A percentile compares a stretch with the other conserved stretches of the same genome.
These are phyloP conservation scores for Malus hybrid DNA, from an alignment of 331 rosid species.

Conservation along the genomic window DNA sequence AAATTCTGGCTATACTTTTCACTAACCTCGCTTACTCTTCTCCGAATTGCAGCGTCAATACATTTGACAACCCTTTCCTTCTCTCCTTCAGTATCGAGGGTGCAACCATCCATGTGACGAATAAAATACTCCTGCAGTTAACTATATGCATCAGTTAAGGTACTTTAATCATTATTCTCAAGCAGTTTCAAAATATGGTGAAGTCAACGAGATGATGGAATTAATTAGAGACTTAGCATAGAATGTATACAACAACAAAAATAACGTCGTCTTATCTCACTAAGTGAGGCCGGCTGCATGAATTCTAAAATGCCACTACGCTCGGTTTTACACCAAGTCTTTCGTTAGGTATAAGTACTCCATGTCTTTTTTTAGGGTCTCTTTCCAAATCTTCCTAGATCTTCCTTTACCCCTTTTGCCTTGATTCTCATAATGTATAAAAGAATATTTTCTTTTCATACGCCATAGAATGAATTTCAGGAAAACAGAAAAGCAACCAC, in stretches of 20 bases:
- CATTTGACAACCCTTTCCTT: conserved; percentile 80
- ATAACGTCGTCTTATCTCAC: neutral
- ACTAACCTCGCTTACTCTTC: conserved; percentile 89
- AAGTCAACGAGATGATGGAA: neutral
- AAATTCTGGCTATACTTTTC: neutral
- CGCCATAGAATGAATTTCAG: neutral
- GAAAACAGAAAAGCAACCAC: neutral
- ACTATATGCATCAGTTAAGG: conserved; percentile 1
- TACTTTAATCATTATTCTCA: neutral
- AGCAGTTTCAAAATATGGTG: neutral
- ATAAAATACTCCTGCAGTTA: conserved; percentile 59
- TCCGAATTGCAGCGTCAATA: conserved; percentile 76
- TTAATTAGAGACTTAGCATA: neutral
- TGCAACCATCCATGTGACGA: conserved; percentile 87
- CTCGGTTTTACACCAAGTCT: too few species aligned
- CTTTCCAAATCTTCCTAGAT: too few species aligned
- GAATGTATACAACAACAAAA: too few species aligned
- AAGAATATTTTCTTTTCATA: neutral
- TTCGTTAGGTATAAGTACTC: too few species aligned
- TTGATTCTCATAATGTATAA: neutral
- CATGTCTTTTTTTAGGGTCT: too few species aligned
- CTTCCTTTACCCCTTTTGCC: too few species aligned
- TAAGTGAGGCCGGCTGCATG: too few species aligned
- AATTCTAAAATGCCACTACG: too few species aligned
- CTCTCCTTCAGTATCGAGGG: conserved; percentile 76